A percentile compares a stretch with the other conserved stretches of the same genome.
Conservation (phyloP, 805 yeast species). For the Barnettozyma pratensis region DNA sequence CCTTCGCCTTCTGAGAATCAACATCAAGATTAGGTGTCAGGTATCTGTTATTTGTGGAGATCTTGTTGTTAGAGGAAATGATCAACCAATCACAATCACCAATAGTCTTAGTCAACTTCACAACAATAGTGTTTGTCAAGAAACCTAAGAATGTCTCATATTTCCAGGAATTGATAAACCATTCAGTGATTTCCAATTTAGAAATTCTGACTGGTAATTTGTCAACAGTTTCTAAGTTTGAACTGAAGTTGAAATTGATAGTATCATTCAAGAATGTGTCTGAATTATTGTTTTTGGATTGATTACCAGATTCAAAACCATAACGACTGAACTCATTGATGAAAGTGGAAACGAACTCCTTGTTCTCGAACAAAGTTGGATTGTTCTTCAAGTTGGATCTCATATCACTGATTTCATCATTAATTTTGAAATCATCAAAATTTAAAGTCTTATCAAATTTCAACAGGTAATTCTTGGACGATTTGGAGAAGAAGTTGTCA, state of each 20-base stretch:
- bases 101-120: slow-evolving; percentile 31
- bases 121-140: slow-evolving; percentile 30
- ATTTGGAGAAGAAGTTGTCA: slow-evolving; percentile 30
- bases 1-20: slow-evolving; percentile 14
- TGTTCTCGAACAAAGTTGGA: slow-evolving; percentile 20
- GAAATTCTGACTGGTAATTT: slow-evolving; percentile 30
- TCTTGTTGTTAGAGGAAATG: slow-evolving; percentile 29
- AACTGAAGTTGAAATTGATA: slow-evolving; percentile 26
- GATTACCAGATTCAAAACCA: slow-evolving; percentile 20
- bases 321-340: slow-evolving; percentile 24
- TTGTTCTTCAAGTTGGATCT: slow-evolving; percentile 22
- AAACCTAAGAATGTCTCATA: slow-evolving; percentile 33
- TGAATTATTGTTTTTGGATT: slow-evolving; percentile 16
- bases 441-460: slow-evolving; percentile 29
- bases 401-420: slow-evolving; percentile 19
- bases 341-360: slow-evolving; percentile 22
- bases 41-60: slow-evolving; percentile 24
- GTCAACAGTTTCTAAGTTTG: slow-evolving; percentile 21
- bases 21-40: slow-evolving; percentile 21
- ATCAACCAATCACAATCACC: slow-evolving; percentile 38
- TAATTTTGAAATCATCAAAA: slow-evolving; percentile 25
- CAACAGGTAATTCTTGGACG: slow-evolving; percentile 29
- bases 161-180: slow-evolving; percentile 37
- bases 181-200: slow-evolving; percentile 32
- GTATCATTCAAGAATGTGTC: slow-evolving; percentile 25